Evolutionary conservation across 495 filamentous ascomycete genomes (phyloP), one percentile per base, ranked within the genome.

Genomic region (Glutinoglossum americanum): DNA sequence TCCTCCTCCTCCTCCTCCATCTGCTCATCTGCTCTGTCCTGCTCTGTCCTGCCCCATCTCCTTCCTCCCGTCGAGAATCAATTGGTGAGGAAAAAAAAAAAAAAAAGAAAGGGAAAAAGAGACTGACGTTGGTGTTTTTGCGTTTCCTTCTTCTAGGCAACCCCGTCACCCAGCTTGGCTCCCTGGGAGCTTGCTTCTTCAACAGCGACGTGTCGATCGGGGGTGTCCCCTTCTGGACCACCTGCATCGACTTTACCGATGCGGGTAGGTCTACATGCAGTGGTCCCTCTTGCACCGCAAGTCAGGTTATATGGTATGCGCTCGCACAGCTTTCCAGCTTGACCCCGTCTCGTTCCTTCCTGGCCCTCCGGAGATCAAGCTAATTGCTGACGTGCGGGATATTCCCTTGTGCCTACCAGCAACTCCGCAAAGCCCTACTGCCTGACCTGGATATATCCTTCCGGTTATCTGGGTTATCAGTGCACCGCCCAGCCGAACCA

Each of bases 91-190:
- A n/a, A n/a, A n/a, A n/a, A n/a, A n/a, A n/a, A n/a, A n/a, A n/a
- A n/a, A n/a, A n/a, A n/a, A n/a, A n/a, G n/a, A n/a, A n/a, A n/a
- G n/a, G n/a, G n/a, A n/a, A n/a, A n/a, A n/a, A n/a, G n/a, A n/a
- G n/a, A n/a, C n/a, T n/a, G n/a, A n/a, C n/a, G n/a, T n/a, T n/a
- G n/a, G n/a, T n/a, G n/a, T n/a, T n/a, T n/a, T n/a, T n/a, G n/a
- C n/a, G n/a, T n/a, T n/a, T n/a, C n/a, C n/a, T 71, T 72, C 10
- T 60, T 15, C 13, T 11, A 39, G 37, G 15, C 15, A 39, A 39
- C 13, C 37, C 37, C 37, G 37, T 39, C 37, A 39, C 37, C 15
- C 37, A 39, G 15, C 5, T 39, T 17, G 37, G 37, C 15, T 1
- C 5, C 15, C 37, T 39, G 9, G 37, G 37, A 15, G 15, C 15